Percentiles rank a stretch among this genome's conserved stretches.
Conservation (phyloP, 2,329 filamentous ascomycete species). For the Fusarium paranaense region DNA sequence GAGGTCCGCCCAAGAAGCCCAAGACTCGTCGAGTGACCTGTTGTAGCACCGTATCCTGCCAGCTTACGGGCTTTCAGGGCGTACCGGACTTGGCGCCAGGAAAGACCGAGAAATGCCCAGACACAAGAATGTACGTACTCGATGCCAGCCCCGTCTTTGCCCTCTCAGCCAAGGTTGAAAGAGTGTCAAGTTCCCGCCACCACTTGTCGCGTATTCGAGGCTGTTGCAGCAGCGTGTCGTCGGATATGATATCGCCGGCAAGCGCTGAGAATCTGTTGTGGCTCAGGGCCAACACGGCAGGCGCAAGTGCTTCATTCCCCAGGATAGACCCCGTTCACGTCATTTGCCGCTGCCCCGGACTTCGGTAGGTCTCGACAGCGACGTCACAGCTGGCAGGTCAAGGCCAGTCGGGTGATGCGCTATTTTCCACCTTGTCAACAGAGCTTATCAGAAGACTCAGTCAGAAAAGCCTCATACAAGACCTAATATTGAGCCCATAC, state of each 20-base stretch:
- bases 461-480: neutral
- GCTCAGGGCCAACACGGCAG: neutral
- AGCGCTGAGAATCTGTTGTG: neutral
- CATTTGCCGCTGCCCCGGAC: neutral
- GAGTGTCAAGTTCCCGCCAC: neutral
- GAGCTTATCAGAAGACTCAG: neutral
- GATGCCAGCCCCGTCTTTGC: neutral
- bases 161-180: neutral
- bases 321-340: neutral
- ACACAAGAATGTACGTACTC: neutral
- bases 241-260: neutral
- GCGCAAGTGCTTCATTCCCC: neutral
- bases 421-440: neutral
- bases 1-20: neutral
- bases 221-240: neutral
- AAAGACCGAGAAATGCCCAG: conserved; percentile 9
- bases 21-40: conserved; percentile 6
- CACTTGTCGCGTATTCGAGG: neutral
- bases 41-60: conserved; percentile 1
- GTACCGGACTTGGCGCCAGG: conserved; percentile 8
- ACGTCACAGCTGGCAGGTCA: neutral
- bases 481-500: neutral
- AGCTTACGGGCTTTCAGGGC: neutral
- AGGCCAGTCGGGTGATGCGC: conserved; percentile 3
- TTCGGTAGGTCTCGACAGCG: neutral